Evolutionary conservation across 257 asterid species (phyloP).

Genomic region (Knoxia roxburghii): DNA sequence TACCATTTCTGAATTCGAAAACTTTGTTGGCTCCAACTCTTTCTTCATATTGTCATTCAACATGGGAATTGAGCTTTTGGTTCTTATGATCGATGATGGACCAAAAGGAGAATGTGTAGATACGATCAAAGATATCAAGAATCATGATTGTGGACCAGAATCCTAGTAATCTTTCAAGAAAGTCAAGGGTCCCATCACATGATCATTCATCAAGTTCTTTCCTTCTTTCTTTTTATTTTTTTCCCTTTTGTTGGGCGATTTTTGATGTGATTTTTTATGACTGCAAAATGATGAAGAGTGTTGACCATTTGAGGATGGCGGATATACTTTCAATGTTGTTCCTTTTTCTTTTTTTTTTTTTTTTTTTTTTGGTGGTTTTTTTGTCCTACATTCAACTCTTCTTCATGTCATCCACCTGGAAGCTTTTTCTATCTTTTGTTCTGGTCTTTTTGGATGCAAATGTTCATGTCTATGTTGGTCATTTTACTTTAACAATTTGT

Average conservation of each 20-base stretch:
- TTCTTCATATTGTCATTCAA: no score
- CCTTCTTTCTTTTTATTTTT: background rate
- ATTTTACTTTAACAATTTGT: no score
- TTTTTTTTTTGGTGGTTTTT: no score
- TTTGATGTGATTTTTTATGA: constrained; percentile 22
- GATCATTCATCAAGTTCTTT: constrained; percentile 2
- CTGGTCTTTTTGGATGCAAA: no score
- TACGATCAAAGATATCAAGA: constrained; percentile 27
- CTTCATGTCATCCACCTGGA: background rate
- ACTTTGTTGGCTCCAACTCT: no score
- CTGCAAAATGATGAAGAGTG: constrained; percentile 25
- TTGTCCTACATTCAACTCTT: constrained; percentile 3
- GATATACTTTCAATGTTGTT: constrained; percentile 2
- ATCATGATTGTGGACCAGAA: constrained; percentile 26
- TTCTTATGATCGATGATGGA: background rate
- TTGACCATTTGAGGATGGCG: constrained; percentile 21
- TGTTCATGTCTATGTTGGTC: no score
- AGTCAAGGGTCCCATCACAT: constrained; percentile 12
- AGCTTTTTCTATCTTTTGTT: no score
- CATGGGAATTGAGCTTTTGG: no score
- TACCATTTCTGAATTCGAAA: no score
- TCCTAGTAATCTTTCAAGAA: constrained; percentile 12
- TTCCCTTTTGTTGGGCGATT: constrained; percentile 13
- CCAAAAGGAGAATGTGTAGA: constrained; percentile 18
- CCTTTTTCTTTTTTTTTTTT: no score